These are phyloP conservation scores for Amauroascus niger DNA, from an alignment of 2,329 filamentous ascomycete species.

Conservation along the genomic window DNA sequence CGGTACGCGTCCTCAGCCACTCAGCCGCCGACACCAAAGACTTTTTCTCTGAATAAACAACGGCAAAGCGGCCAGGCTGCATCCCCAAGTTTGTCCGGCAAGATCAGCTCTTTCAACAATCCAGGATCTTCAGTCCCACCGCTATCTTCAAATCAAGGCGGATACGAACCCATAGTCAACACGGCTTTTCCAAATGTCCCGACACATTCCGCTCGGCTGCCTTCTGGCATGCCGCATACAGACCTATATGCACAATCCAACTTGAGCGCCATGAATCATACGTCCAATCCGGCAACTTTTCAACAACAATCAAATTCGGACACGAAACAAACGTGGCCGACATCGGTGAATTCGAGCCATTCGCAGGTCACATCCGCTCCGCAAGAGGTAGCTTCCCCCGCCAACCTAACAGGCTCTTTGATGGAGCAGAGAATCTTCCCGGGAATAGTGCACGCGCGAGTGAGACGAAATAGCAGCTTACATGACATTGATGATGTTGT, in stretches of 20 bases:
- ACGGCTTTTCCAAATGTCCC: slow-evolving; percentile 12
- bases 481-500: background rate
- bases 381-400: background rate
- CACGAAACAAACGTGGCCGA: background rate
- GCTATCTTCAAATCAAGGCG: background rate
- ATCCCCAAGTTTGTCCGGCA: slow-evolving; percentile 5
- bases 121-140: slow-evolving; percentile 5
- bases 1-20: slow-evolving; percentile 20
- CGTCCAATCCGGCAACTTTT: background rate
- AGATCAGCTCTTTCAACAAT: background rate
- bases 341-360: background rate
- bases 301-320: slow-evolving; percentile 6
- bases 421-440: slow-evolving; percentile 36
- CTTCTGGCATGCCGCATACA: slow-evolving; percentile 6
- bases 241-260: slow-evolving; percentile 14
- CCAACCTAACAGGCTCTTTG: slow-evolving; percentile 9
- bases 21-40: slow-evolving; percentile 13
- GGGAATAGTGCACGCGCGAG: slow-evolving; percentile 33
- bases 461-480: slow-evolving; percentile 12
- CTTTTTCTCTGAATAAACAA: slow-evolving; percentile 3
- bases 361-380: slow-evolving; percentile 4
- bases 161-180: slow-evolving; percentile 2
- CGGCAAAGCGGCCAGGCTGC: slow-evolving; percentile 6
- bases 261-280: background rate
- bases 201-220: slow-evolving; percentile 5